Conservation (phyloP, 768 basidiomycete species). For the Mrakia blollopis region DNA sequence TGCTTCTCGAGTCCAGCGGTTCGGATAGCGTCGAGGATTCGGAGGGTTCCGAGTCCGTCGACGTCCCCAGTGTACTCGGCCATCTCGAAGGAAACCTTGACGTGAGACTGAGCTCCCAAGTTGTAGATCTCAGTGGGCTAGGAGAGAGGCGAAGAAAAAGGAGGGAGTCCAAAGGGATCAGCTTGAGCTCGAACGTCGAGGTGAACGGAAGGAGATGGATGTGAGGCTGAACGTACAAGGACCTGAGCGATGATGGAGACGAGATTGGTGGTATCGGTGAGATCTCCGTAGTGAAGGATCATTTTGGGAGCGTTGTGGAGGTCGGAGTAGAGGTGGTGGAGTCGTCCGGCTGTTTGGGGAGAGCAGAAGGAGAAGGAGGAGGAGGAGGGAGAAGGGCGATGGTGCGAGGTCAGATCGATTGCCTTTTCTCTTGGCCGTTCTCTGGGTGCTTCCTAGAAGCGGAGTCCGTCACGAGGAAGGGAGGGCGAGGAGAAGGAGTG, state of each 20-base stretch:
- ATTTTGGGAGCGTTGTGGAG: slow-evolving; percentile 39
- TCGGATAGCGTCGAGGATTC: slow-evolving; percentile 89
- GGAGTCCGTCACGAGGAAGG: not conserved
- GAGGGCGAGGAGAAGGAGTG: not conserved
- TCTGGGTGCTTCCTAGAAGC: not conserved
- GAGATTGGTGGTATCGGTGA: slow-evolving; percentile 81
- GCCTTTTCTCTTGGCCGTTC: not conserved
- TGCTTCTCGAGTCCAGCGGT: slow-evolving; percentile 92
- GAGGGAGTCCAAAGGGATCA: not conserved
- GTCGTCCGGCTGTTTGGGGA: slow-evolving; percentile 55
- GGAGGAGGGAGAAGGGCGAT: not conserved
- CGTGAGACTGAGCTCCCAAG: slow-evolving; percentile 94
- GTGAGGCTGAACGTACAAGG: slow-evolving; percentile 45
- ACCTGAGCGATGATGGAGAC: slow-evolving; percentile 94
- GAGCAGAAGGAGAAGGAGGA: not conserved
- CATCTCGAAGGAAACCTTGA: slow-evolving; percentile 99
- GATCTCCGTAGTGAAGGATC: slow-evolving; percentile 44
- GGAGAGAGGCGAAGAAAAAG: not conserved
- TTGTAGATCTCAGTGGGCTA: slow-evolving; percentile 91
- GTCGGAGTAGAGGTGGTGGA: slow-evolving; percentile 73
- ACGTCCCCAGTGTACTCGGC: slow-evolving; percentile 98
- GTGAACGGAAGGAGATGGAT: not conserved
- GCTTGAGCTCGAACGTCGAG: not conserved
- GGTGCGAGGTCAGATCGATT: not conserved
- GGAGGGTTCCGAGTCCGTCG: slow-evolving; percentile 88